A percentile compares a stretch with the other conserved stretches of the same genome.
Evolutionary conservation across 2,329 filamentous ascomycete species (phyloP).

Genomic region (Colletotrichum camelliae): DNA sequence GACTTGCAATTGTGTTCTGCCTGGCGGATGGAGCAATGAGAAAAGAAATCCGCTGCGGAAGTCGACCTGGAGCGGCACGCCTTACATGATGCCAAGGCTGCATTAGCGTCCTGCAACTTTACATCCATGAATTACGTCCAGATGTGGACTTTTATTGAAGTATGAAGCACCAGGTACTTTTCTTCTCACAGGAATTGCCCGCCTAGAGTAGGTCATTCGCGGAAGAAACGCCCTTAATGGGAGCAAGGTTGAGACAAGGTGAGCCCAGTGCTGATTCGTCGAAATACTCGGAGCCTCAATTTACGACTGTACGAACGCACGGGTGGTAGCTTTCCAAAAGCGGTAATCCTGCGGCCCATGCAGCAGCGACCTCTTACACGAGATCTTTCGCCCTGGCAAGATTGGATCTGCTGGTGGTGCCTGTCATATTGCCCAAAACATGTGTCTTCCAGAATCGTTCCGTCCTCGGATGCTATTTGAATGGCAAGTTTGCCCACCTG

Average conservation of each 20-base stretch:
- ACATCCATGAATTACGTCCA: background rate
- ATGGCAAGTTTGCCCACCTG: background rate
- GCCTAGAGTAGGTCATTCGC: background rate
- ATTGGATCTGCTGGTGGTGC: background rate
- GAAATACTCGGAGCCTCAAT: background rate
- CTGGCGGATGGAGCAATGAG: background rate
- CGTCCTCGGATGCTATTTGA: background rate
- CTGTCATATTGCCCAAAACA: background rate
- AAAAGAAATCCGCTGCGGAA: background rate
- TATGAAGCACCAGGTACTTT: background rate
- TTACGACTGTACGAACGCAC: background rate
- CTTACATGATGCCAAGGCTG: background rate
- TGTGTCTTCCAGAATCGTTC: background rate
- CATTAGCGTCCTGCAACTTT: background rate
- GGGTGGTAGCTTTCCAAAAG: conserved; percentile 3
- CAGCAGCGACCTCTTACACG: background rate
- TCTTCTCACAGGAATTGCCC: background rate
- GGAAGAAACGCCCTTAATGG: background rate
- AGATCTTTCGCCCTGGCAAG: background rate
- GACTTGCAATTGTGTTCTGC: background rate
- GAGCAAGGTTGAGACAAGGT: background rate
- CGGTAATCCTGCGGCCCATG: background rate
- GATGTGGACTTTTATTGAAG: background rate
- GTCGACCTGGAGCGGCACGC: background rate
- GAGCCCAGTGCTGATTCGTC: background rate